phyloP scores from a whole-genome alignment of 805 yeast genomes.

The Candida morakotiae region DNA sequence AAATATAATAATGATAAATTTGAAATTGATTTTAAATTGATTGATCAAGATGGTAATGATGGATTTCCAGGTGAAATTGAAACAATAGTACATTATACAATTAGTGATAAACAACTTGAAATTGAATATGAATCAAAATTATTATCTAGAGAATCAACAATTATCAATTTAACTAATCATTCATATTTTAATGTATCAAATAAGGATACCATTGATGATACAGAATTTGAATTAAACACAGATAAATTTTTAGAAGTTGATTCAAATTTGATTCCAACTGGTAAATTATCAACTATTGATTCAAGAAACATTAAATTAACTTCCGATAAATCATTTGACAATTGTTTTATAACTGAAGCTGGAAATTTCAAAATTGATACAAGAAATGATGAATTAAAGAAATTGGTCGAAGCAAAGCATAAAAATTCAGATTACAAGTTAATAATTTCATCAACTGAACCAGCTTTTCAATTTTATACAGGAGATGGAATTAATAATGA shows the following conservation, averaged over 20 bases:
- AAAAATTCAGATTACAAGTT: slow-evolving; percentile 41
- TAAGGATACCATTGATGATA: slow-evolving; percentile 24
- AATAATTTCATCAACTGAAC: slow-evolving; percentile 54
- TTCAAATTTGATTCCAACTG: slow-evolving; percentile 41
- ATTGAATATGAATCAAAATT: slow-evolving; percentile 46
- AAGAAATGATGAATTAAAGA: slow-evolving; percentile 28
- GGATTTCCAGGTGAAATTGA: slow-evolving; percentile 61
- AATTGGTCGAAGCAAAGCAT: slow-evolving; percentile 41
- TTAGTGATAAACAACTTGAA: slow-evolving; percentile 35
- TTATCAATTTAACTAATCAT: slow-evolving; percentile 59
- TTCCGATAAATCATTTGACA: slow-evolving; percentile 32
- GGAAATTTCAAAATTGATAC: slow-evolving; percentile 41
- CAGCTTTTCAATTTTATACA: slow-evolving; percentile 62
- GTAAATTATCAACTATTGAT: slow-evolving; percentile 27
- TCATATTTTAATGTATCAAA: slow-evolving; percentile 51
- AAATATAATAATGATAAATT: slow-evolving; percentile 26
- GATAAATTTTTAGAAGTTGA: slow-evolving; percentile 42
- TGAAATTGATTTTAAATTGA: slow-evolving; percentile 33
- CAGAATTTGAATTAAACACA: slow-evolving; percentile 30
- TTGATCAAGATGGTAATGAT: slow-evolving; percentile 45
- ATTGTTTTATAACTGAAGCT: slow-evolving; percentile 48
- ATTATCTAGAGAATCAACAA: slow-evolving; percentile 37
- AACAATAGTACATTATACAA: slow-evolving; percentile 42
- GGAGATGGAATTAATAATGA: slow-evolving; percentile 47
- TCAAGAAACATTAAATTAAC: slow-evolving; percentile 16